Evolutionary conservation across 352 stramenopile species (phyloP).

Genomic region (Vaucheria bursata): DNA sequence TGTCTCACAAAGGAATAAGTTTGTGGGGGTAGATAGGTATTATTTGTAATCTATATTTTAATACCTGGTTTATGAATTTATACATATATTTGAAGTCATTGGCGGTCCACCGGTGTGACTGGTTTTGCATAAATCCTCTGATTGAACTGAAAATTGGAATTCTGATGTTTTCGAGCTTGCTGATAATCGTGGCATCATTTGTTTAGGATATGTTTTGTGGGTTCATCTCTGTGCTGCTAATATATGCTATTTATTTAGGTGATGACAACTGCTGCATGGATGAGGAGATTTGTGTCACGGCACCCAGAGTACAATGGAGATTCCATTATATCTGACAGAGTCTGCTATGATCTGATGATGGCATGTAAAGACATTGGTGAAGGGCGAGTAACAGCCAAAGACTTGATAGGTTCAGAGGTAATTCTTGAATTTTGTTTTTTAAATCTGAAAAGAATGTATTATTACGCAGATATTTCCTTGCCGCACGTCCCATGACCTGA

Average conservation of each 20-base stretch:
- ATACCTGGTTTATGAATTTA: too few species aligned
- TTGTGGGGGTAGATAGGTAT: too few species aligned
- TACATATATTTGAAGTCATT: too few species aligned
- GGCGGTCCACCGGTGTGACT: too few species aligned
- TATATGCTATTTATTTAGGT: conserved; percentile 51
- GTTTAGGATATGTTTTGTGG: background rate
- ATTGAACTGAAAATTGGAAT: background rate
- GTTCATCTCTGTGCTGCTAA: background rate
- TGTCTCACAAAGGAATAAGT: too few species aligned
- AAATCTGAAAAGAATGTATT: background rate
- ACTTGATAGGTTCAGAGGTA: background rate
- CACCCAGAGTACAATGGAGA: conserved; percentile 89
- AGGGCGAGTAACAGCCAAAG: background rate
- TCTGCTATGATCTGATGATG: conserved; percentile 81
- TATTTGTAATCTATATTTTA: too few species aligned
- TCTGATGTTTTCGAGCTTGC: background rate
- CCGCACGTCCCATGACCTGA: background rate
- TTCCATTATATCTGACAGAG: conserved; percentile 67
- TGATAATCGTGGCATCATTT: background rate
- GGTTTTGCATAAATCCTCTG: background rate
- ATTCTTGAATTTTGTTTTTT: background rate
- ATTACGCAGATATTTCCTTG: background rate
- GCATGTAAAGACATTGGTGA: conserved; percentile 61
- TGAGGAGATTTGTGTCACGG: conserved; percentile 82
- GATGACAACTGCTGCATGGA: conserved; percentile 88